A percentile compares a stretch with the other conserved stretches of the same genome.
phyloP scores from a whole-genome alignment of 116 monocot genomes.

The Iris pallida region DNA sequence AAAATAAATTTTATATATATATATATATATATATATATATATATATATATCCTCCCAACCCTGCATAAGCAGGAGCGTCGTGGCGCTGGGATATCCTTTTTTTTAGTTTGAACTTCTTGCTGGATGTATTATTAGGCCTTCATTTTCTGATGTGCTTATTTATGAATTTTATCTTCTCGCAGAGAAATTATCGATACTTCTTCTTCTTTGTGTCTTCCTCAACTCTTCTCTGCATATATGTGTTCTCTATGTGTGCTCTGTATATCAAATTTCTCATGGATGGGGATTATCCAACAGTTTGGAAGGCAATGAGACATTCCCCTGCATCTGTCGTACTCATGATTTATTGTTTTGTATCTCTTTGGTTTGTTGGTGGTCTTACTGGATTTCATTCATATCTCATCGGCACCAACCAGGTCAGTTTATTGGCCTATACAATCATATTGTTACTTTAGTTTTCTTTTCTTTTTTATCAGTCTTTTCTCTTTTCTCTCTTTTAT shows the following conservation, averaged over 20 bases:
- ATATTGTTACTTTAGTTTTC: neutral
- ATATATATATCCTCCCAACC: too few species aligned
- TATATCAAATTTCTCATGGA: slow-evolving; percentile 93
- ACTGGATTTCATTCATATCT: slow-evolving; percentile 90
- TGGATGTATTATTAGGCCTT: too few species aligned
- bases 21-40: too few species aligned
- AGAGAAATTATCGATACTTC: slow-evolving; percentile 94
- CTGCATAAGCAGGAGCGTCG: too few species aligned
- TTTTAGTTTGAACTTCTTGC: too few species aligned
- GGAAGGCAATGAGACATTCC: slow-evolving; percentile 79
- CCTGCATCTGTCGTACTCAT: slow-evolving; percentile 78
- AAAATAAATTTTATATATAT: too few species aligned
- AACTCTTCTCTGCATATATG: slow-evolving; percentile 85
- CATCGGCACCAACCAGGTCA: slow-evolving; percentile 79
- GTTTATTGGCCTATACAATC: neutral
- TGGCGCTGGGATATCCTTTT: too few species aligned
- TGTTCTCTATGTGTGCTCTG: slow-evolving; percentile 77
- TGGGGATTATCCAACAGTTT: slow-evolving; percentile 73
- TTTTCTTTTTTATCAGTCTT: neutral
- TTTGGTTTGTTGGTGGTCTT: slow-evolving; percentile 96
- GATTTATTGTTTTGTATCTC: slow-evolving; percentile 68
- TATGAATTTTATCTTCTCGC: slow-evolving; percentile 15
- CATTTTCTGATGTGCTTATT: too few species aligned
- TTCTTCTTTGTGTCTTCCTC: slow-evolving; percentile 85
- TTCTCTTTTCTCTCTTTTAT: neutral